These are phyloP conservation scores for Hirsutella thompsonii DNA, from an alignment of 2,329 filamentous ascomycete genomes.

Conservation along the genomic window DNA sequence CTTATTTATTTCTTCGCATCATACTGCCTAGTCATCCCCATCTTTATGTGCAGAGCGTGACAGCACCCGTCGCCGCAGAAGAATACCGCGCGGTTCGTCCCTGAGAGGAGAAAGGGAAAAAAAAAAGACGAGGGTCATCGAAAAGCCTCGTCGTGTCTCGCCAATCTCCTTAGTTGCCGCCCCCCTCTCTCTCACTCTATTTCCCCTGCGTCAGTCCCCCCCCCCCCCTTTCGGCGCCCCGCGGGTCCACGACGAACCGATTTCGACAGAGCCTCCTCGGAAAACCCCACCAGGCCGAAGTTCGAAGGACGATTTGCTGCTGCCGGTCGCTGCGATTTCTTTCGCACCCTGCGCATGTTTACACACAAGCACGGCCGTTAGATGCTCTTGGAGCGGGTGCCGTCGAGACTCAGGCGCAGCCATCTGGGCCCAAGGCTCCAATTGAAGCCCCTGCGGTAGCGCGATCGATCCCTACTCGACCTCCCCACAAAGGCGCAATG, in stretches of 20 bases:
- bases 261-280: too few species aligned
- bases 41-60: too few species aligned
- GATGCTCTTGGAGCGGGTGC: constrained; percentile 8
- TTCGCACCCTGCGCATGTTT: background rate
- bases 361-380: constrained; percentile 1
- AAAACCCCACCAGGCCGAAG: too few species aligned
- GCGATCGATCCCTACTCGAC: background rate
- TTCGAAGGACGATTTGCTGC: background rate
- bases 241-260: too few species aligned
- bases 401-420: constrained; percentile 7
- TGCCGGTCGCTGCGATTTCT: background rate
- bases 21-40: too few species aligned
- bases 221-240: background rate
- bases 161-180: too few species aligned
- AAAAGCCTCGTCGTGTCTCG: too few species aligned
- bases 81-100: too few species aligned
- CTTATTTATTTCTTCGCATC: background rate
- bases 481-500: constrained; percentile 11
- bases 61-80: too few species aligned
- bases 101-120: too few species aligned
- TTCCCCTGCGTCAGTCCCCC: background rate
- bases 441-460: constrained; percentile 6
- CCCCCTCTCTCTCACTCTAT: background rate
- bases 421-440: constrained; percentile 9
- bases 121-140: too few species aligned